Evolutionary conservation across 768 basidiomycete genomes (phyloP), one percentile per base, ranked within the genome.

Genomic region (Termitomyces titanicus): DNA sequence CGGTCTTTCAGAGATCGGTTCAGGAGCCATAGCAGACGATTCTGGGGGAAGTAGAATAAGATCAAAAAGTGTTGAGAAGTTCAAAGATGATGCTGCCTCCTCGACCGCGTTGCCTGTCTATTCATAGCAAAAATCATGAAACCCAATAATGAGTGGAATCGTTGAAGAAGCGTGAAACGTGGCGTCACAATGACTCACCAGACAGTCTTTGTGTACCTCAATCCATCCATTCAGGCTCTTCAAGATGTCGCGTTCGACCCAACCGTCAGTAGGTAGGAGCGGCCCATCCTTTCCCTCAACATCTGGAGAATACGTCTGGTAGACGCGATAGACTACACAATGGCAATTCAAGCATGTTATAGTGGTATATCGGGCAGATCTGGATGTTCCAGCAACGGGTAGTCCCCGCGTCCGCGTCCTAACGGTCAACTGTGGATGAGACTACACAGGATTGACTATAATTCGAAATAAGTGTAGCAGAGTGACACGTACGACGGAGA

Each of bases 191-290:
- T 43, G 54, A 81, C 89, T 79, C 70, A 92, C 89, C 70, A 89
- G 64, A 63, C 84, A 86, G 49, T 76, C 74, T 51, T 76, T 78
- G 63, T 85, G 76, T 18, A 91, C 79, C 62, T 91, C 84, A 57
- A 92, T 78, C 88, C 87, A 90, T 11, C 89, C 90, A 51, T 66
- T 81, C 33, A 74, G 69, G 60, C 84, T 86, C 69, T 82, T 82
- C 69, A 92, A 74, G 48, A 83, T 72, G 64, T 89, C 87, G 47
- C 81, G 78, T 70, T 92, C 89, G 6, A 83, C 83, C 86, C 88
- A 91, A 43, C 89, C 87, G 50, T 86, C 83, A 1, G 82, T 82
- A 15, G 89, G 88, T 47, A 89, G 70, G 15, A 90, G 69, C 3
- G 84, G 81, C 8, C 86, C 84, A 51, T 86, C 85, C 47, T 79